Evolutionary conservation across 2,329 filamentous ascomycete species (phyloP).

Genomic region (Penicillium vulpinum): DNA sequence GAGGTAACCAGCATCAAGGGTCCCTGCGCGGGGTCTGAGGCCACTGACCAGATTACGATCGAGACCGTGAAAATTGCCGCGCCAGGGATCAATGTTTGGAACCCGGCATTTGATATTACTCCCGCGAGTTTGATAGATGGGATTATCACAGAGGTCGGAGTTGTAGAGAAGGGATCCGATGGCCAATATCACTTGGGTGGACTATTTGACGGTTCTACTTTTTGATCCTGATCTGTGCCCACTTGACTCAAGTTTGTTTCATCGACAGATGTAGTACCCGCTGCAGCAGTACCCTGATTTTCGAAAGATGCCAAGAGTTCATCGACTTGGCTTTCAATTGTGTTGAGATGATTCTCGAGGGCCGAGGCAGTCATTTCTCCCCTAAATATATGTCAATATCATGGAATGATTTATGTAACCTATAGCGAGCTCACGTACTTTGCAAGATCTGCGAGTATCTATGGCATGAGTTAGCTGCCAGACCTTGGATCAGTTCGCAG

Average conservation of each 20-base stretch:
- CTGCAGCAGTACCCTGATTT: constrained; percentile 6
- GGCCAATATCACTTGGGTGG: constrained; percentile 65
- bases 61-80: constrained; percentile 78
- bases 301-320: constrained; percentile 30
- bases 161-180: constrained; percentile 71
- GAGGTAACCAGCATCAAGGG: constrained; percentile 87
- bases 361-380: constrained; percentile 25
- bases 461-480: not conserved
- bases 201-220: constrained; percentile 26
- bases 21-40: constrained; percentile 62
- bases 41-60: constrained; percentile 45
- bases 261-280: not conserved
- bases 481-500: not conserved
- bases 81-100: constrained; percentile 82
- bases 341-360: constrained; percentile 20
- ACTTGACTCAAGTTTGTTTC: not conserved
- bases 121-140: constrained; percentile 86
- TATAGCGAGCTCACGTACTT: constrained; percentile 11
- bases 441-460: constrained; percentile 23
- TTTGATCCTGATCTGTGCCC: constrained; percentile 3
- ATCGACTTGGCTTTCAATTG: constrained; percentile 27
- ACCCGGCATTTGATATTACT: constrained; percentile 95
- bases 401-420: not conserved
- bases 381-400: constrained; percentile 10
- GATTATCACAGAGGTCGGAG: constrained; percentile 88